Conservation (phyloP, 768 basidiomycete genomes). For the Rhizopogon roseolus region DNA sequence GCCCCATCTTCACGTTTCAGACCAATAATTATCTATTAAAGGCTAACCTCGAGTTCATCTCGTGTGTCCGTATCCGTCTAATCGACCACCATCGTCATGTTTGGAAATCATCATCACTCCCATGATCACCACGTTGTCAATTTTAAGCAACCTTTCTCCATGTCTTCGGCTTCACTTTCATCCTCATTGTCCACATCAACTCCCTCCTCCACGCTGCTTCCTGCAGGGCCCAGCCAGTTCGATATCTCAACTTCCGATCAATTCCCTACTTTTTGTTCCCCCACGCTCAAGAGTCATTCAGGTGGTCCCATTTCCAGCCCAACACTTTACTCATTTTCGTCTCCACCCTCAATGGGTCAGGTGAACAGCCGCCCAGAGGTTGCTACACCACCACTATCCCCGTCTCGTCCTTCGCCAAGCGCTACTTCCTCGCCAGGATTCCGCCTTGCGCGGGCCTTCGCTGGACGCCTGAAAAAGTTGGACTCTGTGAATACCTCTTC, state of each 20-base stretch:
- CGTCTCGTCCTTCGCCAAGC: conserved; percentile 17
- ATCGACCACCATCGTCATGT: conserved; percentile 6
- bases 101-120: conserved; percentile 15
- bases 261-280: conserved; percentile 28
- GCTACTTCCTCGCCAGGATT: conserved; percentile 18
- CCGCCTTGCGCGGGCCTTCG: conserved; percentile 26
- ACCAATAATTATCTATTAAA: conserved; percentile 24
- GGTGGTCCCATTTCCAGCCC: conserved; percentile 20
- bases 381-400: conserved; percentile 18
- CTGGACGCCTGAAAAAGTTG: conserved; percentile 29
- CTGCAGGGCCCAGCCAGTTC: conserved; percentile 32
- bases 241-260: conserved; percentile 42
- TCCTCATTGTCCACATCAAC: conserved; percentile 43
- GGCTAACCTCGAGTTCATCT: conserved; percentile 24
- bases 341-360: conserved; percentile 29
- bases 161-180: conserved; percentile 36
- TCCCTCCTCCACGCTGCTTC: conserved; percentile 36
- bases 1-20: conserved; percentile 13
- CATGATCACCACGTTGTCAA: conserved; percentile 24
- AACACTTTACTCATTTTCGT: conserved; percentile 14
- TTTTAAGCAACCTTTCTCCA: conserved; percentile 33
- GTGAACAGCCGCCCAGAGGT: conserved; percentile 29
- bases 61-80: conserved; percentile 17
- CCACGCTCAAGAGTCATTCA: conserved; percentile 30
- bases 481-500: conserved; percentile 16